Evolutionary conservation across 179 eudicot genomes (phyloP).

Genomic region (Spergularia azorica): DNA sequence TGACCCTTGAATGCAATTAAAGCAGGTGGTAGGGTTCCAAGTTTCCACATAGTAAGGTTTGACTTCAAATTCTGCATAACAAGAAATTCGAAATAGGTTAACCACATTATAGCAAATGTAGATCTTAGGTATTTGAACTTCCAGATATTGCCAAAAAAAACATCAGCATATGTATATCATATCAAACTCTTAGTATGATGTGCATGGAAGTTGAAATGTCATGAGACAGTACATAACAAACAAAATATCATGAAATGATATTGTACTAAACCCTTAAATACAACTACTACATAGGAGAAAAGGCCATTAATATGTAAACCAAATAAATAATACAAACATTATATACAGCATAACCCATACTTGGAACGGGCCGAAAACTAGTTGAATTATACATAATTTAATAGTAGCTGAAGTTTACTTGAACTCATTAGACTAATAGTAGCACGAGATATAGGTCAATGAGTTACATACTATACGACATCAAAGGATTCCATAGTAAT

Average conservation of each 20-base stretch:
- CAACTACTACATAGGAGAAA: too few species aligned
- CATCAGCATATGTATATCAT: background rate
- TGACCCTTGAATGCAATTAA: conserved; percentile 94
- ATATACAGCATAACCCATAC: too few species aligned
- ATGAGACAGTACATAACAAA: too few species aligned
- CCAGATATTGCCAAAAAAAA: background rate
- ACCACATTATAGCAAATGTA: background rate
- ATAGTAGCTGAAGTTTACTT: too few species aligned
- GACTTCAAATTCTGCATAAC: conserved; percentile 91
- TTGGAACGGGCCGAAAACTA: too few species aligned
- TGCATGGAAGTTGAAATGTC: too few species aligned
- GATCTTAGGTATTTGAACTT: too few species aligned
- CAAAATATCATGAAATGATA: too few species aligned
- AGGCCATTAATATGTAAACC: too few species aligned
- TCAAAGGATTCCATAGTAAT: background rate
- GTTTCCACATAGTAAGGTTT: conserved; percentile 95
- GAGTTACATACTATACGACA: background rate
- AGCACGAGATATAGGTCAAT: background rate
- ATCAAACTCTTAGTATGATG: background rate
- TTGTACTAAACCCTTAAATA: too few species aligned
- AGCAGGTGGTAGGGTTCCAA: conserved; percentile 97
- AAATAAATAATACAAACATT: too few species aligned
- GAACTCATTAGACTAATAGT: background rate
- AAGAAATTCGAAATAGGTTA: conserved; percentile 17
- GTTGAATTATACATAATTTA: too few species aligned